These are phyloP conservation scores for Middelhovenomyces tepae DNA, from an alignment of 805 yeast genomes.

Conservation along the genomic window DNA sequence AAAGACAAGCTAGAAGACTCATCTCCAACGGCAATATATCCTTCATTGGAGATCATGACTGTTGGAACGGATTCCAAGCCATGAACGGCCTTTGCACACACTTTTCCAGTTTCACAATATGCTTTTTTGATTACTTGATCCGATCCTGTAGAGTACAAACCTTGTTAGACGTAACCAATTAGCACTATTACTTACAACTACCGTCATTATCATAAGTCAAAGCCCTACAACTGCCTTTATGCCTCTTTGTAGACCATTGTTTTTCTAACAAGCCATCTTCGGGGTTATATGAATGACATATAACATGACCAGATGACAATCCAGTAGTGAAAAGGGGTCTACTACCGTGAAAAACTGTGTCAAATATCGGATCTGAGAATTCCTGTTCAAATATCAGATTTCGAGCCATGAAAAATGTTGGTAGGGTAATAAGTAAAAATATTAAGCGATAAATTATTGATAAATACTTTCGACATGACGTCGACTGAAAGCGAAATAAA, in stretches of 20 bases:
- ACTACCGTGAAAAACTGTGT: conserved; percentile 71
- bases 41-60: conserved; percentile 24
- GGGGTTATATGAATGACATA: conserved; percentile 42
- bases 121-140: conserved; percentile 77
- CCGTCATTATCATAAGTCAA: conserved; percentile 59
- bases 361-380: conserved; percentile 44
- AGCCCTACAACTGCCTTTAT: conserved; percentile 79
- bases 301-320: conserved; percentile 72
- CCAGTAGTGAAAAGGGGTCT: conserved; percentile 59
- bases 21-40: conserved; percentile 36
- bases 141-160: conserved; percentile 62
- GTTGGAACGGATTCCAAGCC: conserved; percentile 21
- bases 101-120: conserved; percentile 63
- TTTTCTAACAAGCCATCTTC: conserved; percentile 23
- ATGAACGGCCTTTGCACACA: conserved; percentile 42
- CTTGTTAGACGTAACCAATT: conserved; percentile 4
- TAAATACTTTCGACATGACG: too few species aligned
- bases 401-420: too few species aligned
- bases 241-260: conserved; percentile 82
- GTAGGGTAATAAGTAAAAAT: too few species aligned
- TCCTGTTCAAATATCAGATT: conserved; percentile 18
- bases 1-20: conserved; percentile 65
- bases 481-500: too few species aligned
- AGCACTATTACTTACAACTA: conserved; percentile 29
- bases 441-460: too few species aligned